Percentiles rank a stretch among this genome's conserved stretches.
phyloP scores from a whole-genome alignment of 352 stramenopile species.

The Phytophthora sp. region DNA sequence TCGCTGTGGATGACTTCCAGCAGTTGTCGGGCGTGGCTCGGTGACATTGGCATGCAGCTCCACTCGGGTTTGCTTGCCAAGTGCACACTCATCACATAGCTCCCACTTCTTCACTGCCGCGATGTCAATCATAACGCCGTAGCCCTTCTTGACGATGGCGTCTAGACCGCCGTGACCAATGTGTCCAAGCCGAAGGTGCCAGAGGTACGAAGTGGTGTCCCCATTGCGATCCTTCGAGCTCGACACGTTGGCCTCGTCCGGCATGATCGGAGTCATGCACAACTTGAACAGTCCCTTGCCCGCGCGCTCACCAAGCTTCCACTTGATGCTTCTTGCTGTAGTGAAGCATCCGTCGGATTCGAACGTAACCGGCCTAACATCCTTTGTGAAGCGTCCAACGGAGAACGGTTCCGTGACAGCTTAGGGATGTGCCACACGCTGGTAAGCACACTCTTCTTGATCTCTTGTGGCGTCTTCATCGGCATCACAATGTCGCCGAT shows the following conservation, averaged over 20 bases:
- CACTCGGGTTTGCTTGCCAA: too few relatives aligned
- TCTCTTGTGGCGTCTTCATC: slow-evolving; percentile 21
- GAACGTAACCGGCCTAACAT: slow-evolving; percentile 17
- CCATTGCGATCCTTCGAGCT: slow-evolving; percentile 16
- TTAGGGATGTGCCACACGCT: slow-evolving; percentile 19
- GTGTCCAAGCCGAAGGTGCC: slow-evolving; percentile 28
- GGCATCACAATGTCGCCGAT: slow-evolving; percentile 31
- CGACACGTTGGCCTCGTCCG: slow-evolving; percentile 20
- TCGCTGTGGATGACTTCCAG: slow-evolving; percentile 2
- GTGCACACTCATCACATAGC: too few relatives aligned
- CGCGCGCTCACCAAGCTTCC: slow-evolving; percentile 17
- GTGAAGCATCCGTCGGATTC: slow-evolving; percentile 19
- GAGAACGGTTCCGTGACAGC: slow-evolving; percentile 19
- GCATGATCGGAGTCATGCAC: too few relatives aligned
- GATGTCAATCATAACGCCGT: slow-evolving; percentile 13
- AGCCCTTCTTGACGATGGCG: slow-evolving; percentile 24
- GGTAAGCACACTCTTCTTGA: slow-evolving; percentile 20
- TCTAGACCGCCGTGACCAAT: slow-evolving; percentile 22
- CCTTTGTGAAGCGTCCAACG: slow-evolving; percentile 19
- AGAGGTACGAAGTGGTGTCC: too few relatives aligned
- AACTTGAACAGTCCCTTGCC: slow-evolving; percentile 24
- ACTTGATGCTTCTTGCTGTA: slow-evolving; percentile 3
- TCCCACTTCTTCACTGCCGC: not conserved
- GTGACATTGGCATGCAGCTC: not conserved
- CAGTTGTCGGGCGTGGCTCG: not conserved